Base-by-base conservation (phyloP, 352 stramenopile species). In the Stephanocyclus meneghinianus region DNA sequence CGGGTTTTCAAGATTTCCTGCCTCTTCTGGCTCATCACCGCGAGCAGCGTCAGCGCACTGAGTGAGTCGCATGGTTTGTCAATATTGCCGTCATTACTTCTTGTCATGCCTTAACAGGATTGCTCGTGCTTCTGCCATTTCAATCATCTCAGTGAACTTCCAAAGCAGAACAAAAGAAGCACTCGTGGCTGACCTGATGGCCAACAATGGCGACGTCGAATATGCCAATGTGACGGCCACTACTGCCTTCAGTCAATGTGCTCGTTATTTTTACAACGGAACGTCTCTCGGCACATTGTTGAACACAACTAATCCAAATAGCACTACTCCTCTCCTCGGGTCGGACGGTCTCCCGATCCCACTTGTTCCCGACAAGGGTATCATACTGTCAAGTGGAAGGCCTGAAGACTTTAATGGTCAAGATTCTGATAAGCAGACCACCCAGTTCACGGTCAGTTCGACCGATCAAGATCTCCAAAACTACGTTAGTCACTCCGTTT, bases 331-430 rank as follows among this genome's bases (percentile, higher is more conserved):
- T 61, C 48, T 64, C 30, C 15, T 53, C 26, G 65, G 26, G 37
- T 29, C 48, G 11, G 26, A 56, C 42, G 55, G 55, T 37, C 29
- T 37, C 11, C 21, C 44, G 18, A 50, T 67, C 8, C 48, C 37
- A 29, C 26, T 83, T 3, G 16, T 80, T 4, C 71, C 71, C 3
- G 63, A 78, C 37, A 32, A 71, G 29, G 78, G 78, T 13, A 71
- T 85, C 67, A 80, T 85, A 10, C 37, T 85, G 11, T 80, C 69
- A 5, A 78, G 59, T 32, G 78, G 78, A 5, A 65, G 56, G 6
- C 71, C 78, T 0, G 6, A 8, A 5, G 30, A 74, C 47, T 77
- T 85, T n/a, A 76, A 72, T 40, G 26, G 73, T 70, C 37, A 56
- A 71, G 18, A 30, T 3, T 15, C 9, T 5, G 66, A 78, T 45